These are phyloP conservation scores for Cerioporus squamosus DNA, from an alignment of 1,284 basidiomycete genomes.

Conservation along the genomic window DNA sequence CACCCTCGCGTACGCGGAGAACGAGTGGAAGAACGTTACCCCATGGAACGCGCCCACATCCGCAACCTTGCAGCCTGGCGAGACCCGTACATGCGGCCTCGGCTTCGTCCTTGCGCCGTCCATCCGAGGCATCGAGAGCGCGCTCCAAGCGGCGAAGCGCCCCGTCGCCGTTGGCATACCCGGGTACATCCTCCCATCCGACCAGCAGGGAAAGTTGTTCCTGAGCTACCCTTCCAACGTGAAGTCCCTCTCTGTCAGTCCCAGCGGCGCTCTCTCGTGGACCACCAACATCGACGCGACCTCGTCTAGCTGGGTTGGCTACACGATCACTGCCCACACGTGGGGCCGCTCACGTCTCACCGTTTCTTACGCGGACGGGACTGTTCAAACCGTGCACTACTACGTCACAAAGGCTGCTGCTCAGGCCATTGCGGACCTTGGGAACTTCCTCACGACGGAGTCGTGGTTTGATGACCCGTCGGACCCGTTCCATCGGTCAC, in stretches of 20 bases:
- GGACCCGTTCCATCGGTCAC: constrained; percentile 59
- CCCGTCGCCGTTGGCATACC: constrained; percentile 61
- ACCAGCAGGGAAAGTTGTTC: constrained; percentile 57
- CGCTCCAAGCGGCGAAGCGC: constrained; percentile 43
- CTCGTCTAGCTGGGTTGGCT: constrained; percentile 51
- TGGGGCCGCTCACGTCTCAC: constrained; percentile 58
- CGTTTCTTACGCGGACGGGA: constrained; percentile 54
- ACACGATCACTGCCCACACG: constrained; percentile 47
- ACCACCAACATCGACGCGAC: constrained; percentile 46
- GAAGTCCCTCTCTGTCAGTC: constrained; percentile 47
- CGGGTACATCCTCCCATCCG: constrained; percentile 56
- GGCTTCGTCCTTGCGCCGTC: constrained; percentile 54
- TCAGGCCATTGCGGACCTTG: constrained; percentile 51
- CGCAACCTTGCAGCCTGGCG: constrained; percentile 48
- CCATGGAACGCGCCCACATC: constrained; percentile 63
- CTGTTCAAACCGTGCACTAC: constrained; percentile 58
- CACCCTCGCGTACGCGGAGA: constrained; percentile 59
- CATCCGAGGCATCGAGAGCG: constrained; percentile 54
- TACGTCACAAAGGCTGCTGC: constrained; percentile 54
- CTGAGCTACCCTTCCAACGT: constrained; percentile 49
- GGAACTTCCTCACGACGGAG: constrained; percentile 57
- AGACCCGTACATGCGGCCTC: constrained; percentile 57
- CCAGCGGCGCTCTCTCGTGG: constrained; percentile 54
- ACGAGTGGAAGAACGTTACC: constrained; percentile 55
- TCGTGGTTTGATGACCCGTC: constrained; percentile 57